Conservation (phyloP, 495 filamentous ascomycete species). For the Aspergillus avenaceus region DNA sequence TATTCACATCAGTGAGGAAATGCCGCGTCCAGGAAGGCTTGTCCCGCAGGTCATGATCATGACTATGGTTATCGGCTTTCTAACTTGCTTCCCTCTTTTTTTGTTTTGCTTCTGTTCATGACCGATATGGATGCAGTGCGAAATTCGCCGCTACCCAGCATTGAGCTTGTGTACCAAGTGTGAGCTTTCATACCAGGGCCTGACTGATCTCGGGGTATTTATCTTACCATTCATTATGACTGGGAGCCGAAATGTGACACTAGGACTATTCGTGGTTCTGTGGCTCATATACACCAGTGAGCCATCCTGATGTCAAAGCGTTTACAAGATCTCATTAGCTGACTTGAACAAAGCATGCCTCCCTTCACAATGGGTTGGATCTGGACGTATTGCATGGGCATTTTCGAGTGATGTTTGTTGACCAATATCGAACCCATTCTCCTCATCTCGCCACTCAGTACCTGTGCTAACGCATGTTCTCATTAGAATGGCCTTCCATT, state of each 20-base stretch:
- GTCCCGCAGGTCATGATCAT: conserved; percentile 32
- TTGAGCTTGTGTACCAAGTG: conserved; percentile 24
- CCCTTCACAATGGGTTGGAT: conserved; percentile 23
- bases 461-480: background rate
- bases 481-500: conserved; percentile 16
- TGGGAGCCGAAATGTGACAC: background rate
- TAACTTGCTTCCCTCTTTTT: conserved; percentile 29
- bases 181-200: background rate
- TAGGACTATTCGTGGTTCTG: conserved; percentile 13
- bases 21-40: conserved; percentile 23
- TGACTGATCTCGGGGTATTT: too few relatives aligned
- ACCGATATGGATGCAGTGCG: conserved; percentile 26
- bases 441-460: too few relatives aligned
- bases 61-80: conserved; percentile 32
- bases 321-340: background rate
- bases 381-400: conserved; percentile 35
- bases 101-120: conserved; percentile 30
- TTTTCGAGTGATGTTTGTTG: conserved; percentile 30
- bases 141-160: conserved; percentile 16
- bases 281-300: conserved; percentile 19
- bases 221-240: too few relatives aligned
- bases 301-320: background rate
- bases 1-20: conserved; percentile 27
- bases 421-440: too few relatives aligned
- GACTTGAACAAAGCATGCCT: conserved; percentile 12